Conservation (phyloP, 2,329 filamentous ascomycete genomes). For the Colletotrichum destructivum region DNA sequence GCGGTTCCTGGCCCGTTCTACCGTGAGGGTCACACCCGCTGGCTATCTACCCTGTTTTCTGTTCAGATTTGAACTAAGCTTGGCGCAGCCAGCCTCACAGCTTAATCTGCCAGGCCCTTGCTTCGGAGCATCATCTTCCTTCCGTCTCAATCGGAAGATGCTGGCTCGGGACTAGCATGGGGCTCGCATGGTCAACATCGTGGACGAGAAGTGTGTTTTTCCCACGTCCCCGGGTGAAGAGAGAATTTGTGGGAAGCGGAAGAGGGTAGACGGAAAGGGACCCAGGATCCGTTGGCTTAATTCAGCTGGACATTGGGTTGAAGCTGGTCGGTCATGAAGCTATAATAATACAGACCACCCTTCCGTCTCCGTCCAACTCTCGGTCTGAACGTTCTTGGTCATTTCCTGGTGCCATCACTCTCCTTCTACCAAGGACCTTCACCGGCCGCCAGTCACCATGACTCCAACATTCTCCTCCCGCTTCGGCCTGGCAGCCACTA, state of each 20-base stretch:
- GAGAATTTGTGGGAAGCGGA: neutral
- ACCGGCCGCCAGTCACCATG: slow-evolving; percentile 22
- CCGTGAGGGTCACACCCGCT: slow-evolving; percentile 8
- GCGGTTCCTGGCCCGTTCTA: slow-evolving; percentile 40
- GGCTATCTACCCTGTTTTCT: neutral
- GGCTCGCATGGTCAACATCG: neutral
- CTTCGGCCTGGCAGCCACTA: slow-evolving; percentile 33
- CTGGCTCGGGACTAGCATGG: neutral
- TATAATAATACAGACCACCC: slow-evolving; percentile 24
- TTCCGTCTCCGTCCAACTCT: neutral
- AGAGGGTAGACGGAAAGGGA: neutral
- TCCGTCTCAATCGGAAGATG: slow-evolving; percentile 22
- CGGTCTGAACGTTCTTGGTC: neutral
- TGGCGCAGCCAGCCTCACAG: neutral
- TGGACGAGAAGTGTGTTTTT: neutral
- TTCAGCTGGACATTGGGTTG: neutral
- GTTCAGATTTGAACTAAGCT: neutral
- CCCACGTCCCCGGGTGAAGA: neutral
- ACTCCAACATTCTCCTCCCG: slow-evolving; percentile 21
- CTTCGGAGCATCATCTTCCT: slow-evolving; percentile 29
- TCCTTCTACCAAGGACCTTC: neutral
- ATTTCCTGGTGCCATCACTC: neutral
- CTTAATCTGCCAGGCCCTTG: slow-evolving; percentile 8
- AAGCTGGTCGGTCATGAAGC: neutral
- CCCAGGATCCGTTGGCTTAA: neutral